Base-by-base conservation (phyloP, 1,284 basidiomycete genomes). In the Porodaedalea pini region DNA sequence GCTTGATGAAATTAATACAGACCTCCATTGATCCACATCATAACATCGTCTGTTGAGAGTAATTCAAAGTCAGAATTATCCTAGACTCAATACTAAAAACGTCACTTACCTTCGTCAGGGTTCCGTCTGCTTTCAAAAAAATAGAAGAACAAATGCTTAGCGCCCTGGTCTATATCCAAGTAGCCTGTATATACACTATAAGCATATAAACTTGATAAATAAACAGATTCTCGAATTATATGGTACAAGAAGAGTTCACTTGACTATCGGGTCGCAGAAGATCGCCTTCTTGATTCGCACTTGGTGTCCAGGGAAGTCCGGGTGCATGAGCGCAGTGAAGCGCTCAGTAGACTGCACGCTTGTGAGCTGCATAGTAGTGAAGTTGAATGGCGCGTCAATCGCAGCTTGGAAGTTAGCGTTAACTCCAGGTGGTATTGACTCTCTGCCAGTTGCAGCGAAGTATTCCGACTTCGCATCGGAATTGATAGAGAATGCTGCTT, bases 81-180 rank as follows among this genome's bases (percentile, higher is more conserved):
- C n/a, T 13, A 29, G 13, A 39, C 5, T 25, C 41, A 5, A n/a
- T 32, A 29, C 7, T 21, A 7, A 61, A 11, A 25, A 31, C 15
- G 1, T 1, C 8, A 31, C 59, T 43, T 34, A 71, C 73, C 72
- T 73, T 77, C 76, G 15, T 78, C 77, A 1, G 90, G 89, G 59
- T 86, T 74, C 41, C 78, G 76, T 57, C 89, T 74, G 52, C 85
- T 88, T 70, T 90, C 88, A 69, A 93, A 92, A 74, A 92, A 92
- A 71, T 89, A 90, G 73, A 93, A 93, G 75, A 91, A 93, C 66
- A 85, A 76, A 61, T 85, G 83, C 60, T 84, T 79, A 32, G 82
- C 81, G 31, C 79, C 77, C 51, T 70, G 70, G 40, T 83, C 86
- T 4, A 85, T 74, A 60, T 85, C 83, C 21, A 85, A 68, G 64